Conservation (phyloP, 2,329 filamentous ascomycete genomes). For the Scleromitrula shiraiana region DNA sequence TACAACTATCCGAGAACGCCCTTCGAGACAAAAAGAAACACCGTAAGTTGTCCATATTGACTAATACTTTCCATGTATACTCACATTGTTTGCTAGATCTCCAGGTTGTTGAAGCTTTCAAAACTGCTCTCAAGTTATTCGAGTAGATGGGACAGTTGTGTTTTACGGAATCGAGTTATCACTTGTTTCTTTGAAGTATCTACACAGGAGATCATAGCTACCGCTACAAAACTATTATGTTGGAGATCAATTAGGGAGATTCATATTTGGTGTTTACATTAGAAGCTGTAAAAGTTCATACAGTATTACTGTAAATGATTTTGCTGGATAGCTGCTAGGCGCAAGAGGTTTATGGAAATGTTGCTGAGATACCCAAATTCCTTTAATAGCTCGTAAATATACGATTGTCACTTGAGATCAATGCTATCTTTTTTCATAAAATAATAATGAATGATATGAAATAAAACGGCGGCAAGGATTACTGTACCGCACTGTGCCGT, state of each 20-base stretch:
- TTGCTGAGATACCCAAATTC: conserved; percentile 6
- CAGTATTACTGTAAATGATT: conserved; percentile 10
- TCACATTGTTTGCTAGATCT: conserved; percentile 31
- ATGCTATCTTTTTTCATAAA: no score
- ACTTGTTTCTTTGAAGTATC: no score
- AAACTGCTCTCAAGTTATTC: conserved; percentile 44
- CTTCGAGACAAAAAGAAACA: conserved; percentile 71
- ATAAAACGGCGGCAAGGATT: no score
- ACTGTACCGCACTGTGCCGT: no score
- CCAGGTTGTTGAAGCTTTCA: conserved; percentile 55
- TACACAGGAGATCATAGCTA: no score
- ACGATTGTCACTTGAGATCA: no score
- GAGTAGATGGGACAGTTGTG: no score
- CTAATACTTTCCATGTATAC: conserved; percentile 13
- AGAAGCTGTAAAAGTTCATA: background rate
- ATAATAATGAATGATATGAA: no score
- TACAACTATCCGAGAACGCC: conserved; percentile 63
- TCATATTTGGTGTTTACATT: no score
- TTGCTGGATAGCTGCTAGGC: background rate
- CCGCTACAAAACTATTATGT: no score
- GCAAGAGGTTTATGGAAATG: background rate
- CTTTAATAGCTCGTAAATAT: background rate
- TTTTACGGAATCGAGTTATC: no score
- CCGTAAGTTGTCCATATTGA: conserved; percentile 46
- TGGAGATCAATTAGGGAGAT: no score